A percentile compares a stretch with the other conserved stretches of the same genome.
These are phyloP conservation scores for Fusarium robinianum DNA, from an alignment of 2,329 filamentous ascomycete species.

Conservation along the genomic window DNA sequence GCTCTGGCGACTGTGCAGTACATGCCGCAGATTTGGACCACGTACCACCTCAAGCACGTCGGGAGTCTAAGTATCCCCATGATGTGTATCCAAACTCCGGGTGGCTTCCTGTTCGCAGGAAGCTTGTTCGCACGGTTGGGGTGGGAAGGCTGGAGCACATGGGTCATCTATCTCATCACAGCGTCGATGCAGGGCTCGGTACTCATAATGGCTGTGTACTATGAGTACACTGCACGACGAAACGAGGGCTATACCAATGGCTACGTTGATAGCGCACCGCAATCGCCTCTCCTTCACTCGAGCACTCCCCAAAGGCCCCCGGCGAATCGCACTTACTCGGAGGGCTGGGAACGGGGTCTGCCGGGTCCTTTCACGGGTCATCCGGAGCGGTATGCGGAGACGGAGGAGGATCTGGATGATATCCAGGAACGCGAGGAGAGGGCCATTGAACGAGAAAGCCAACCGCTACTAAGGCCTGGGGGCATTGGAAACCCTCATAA, in stretches of 20 bases:
- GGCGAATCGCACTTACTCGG: slow-evolving; percentile 51
- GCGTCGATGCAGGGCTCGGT: slow-evolving; percentile 83
- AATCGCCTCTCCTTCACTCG: slow-evolving; percentile 37
- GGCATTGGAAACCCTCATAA: slow-evolving; percentile 53
- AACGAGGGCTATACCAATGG: slow-evolving; percentile 32
- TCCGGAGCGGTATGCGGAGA: slow-evolving; percentile 56
- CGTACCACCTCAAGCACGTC: slow-evolving; percentile 80
- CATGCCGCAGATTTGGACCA: slow-evolving; percentile 92
- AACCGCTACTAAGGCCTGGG: slow-evolving; percentile 55
- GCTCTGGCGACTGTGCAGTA: slow-evolving; percentile 86
- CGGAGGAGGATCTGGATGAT: slow-evolving; percentile 55
- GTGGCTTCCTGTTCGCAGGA: slow-evolving; percentile 84
- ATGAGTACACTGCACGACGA: slow-evolving; percentile 59
- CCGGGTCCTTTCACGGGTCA: slow-evolving; percentile 58
- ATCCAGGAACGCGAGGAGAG: slow-evolving; percentile 56
- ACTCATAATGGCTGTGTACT: slow-evolving; percentile 79
- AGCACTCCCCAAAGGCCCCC: slow-evolving; percentile 41
- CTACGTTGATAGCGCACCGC: slow-evolving; percentile 33
- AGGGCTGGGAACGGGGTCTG: slow-evolving; percentile 56
- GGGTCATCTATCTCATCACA: slow-evolving; percentile 88
- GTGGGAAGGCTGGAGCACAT: slow-evolving; percentile 87
- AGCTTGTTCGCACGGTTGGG: slow-evolving; percentile 83
- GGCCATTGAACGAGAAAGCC: slow-evolving; percentile 55
- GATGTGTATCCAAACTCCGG: slow-evolving; percentile 98
- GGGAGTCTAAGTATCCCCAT: slow-evolving; percentile 93